Evolutionary conservation across 208 protist genomes (phyloP), one percentile per base, ranked within the genome.

Genomic region (Trypanosoma conorhini): DNA sequence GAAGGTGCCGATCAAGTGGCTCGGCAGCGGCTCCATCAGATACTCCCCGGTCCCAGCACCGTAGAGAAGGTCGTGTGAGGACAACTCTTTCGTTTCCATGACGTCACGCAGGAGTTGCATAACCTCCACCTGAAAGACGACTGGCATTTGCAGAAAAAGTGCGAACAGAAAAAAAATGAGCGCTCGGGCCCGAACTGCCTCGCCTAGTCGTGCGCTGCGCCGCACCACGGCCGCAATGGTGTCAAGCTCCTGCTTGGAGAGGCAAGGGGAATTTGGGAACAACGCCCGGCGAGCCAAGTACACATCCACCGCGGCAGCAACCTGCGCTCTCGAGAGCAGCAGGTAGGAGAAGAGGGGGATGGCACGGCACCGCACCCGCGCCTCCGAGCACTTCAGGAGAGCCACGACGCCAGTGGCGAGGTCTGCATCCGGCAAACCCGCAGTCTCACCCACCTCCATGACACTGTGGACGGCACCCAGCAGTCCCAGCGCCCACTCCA

Each of bases 401-500:
- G 42, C 33, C 9, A 73, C 24, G 9, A 79, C 38, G 66, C 73
- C 58, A 1, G 44, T 65, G 38, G 17, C 24, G 15, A 79, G n/a
- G 54, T 67, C 60, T 55, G 68, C 74, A 28, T 61, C 42, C 15
- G 3, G 0, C 50, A 65, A 15, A 21, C 38, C 13, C n/a, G 19
- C 21, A 56, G 26, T 4, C 42, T 59, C 42, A 52, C 33, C 48
- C 9, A 38, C 21, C 21, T 57, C 15, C 33, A 72, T 62, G 31
- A 48, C 40, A 67, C 19, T 31, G 56, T 44, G 22, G 24, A 66
- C 74, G 48, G 51, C 54, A 24, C 28, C 48, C 24, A 79, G 54
- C 30, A 79, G 44, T 52, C 67, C 74, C 56, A 69, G 1, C 9
- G 60, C 65, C 74, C 74, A 79, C n/a, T 73, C 62, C 7, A 79